Percentiles rank a stretch among this genome's conserved stretches.
Conservation (phyloP, 495 filamentous ascomycete species). For the Aspergillus asperescens region DNA sequence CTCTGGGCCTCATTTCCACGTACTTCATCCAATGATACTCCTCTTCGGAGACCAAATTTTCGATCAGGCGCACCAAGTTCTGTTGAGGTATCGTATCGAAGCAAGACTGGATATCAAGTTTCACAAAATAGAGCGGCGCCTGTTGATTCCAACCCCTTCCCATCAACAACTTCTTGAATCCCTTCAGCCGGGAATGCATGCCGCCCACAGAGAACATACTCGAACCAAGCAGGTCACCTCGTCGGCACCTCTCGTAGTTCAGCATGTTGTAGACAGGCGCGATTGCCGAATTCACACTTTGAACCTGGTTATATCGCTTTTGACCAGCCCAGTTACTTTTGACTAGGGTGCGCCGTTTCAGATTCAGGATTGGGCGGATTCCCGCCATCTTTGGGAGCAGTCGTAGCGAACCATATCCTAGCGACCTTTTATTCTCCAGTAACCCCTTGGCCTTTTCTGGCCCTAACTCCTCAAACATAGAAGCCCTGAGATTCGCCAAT, state of each 20-base stretch:
- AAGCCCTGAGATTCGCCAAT: conserved; percentile 59
- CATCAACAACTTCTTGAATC: conserved; percentile 50
- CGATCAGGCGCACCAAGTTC: conserved; percentile 61
- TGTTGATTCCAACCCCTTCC: not conserved
- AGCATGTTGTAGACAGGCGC: conserved; percentile 71
- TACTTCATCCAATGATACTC: conserved; percentile 71
- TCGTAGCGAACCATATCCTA: conserved; percentile 77
- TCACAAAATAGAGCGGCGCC: conserved; percentile 68
- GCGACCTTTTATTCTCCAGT: conserved; percentile 50
- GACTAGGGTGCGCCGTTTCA: conserved; percentile 57
- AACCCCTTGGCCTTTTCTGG: conserved; percentile 50
- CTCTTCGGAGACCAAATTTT: conserved; percentile 55
- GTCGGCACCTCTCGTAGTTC: conserved; percentile 64
- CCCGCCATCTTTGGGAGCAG: conserved; percentile 69
- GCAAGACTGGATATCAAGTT: conserved; percentile 85
- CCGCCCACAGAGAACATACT: conserved; percentile 77
- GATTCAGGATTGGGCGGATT: conserved; percentile 80
- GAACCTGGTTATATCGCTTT: conserved; percentile 45
- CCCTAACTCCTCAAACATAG: conserved; percentile 77
- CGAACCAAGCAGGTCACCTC: conserved; percentile 62
- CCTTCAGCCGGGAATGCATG: conserved; percentile 68
- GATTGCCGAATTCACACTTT: conserved; percentile 77
- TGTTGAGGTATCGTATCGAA: conserved; percentile 93
- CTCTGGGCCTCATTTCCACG: conserved; percentile 55
- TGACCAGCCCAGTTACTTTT: conserved; percentile 39